Evolutionary conservation across 2,329 filamentous ascomycete species (phyloP), one percentile per base, ranked within the genome.

Genomic region (Trichophyton mentagrophytes): DNA sequence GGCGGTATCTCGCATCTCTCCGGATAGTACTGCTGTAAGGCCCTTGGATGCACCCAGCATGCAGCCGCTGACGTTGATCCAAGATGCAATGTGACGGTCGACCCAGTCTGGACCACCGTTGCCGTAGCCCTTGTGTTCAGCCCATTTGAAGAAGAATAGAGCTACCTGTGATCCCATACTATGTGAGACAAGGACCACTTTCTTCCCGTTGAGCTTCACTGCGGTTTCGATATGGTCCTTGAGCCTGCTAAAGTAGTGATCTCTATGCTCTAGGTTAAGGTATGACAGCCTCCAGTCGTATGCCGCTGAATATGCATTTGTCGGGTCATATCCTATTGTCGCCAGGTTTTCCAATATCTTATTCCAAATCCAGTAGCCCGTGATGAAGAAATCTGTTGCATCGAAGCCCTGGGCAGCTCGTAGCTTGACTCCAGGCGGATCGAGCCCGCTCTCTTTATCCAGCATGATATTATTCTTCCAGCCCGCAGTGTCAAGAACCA

Each of bases 401-500:
- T 99, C 93, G 68, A 99, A 99, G 1, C 93, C 93, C 72, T 97
- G 93, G 0, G 93, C 91, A 7, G 93, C 90, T 42, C 93, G 85
- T 20, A 99, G 76, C 76, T 97, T 97, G 68, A 97, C 84, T 11
- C 86, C 85, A 0, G 90, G 89, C 1, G 93, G 93, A 71, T 99
- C 93, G 22, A 99, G 78, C 0, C 93, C 93, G 0, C 92, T 96
- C 42, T 84, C 74, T 72, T 92, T 91, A 74, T 99, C 93, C 9
- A 99, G 81, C 91, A 97, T 97, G 66, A 99, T 89, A 72, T 99
- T 93, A 68, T 79, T 86, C 78, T 96, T 99, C 93, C 93, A 99
- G 38, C 83, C 81, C 30, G 95, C 86, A 74, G 97, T 96, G 73
- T 97, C 93, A 68, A 95, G 76, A 1, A 99, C 89, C 65, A 99